Base-by-base conservation (phyloP, 345 rosid species). In the Acer negundo region DNA sequence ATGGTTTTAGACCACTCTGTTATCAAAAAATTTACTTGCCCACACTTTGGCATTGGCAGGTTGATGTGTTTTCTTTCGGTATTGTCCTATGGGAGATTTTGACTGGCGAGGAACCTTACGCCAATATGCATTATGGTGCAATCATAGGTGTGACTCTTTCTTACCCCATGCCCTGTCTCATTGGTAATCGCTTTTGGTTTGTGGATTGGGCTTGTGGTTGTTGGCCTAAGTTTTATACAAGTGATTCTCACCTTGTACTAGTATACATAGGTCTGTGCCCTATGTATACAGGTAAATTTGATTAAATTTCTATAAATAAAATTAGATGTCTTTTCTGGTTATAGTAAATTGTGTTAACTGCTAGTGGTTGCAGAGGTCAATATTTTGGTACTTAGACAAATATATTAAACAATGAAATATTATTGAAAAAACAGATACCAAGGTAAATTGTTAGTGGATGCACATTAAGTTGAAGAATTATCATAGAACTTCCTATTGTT, bases 41-140 rank as follows among this genome's bases (percentile, higher is more conserved):
- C 8, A 24, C 38, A 40, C 35, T 63, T 44, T 24, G 26, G 26
- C 24, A 58, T 73, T 77, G 74, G 69, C 82, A 91, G 96, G 96
- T 92, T 67, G 96, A 92, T 59, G 94, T 92, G 70, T 92, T 92
- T 81, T 90, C 96, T 68, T 92, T 92, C 75, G 94, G 91, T 38
- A 92, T 92, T 78, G 92, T 92, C 65, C 76, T 92, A 31, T 92
- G 96, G 96, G 96, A 92, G 85, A 90, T 92, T 82, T 88, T 92
- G 67, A 92, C 94, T 5, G 91, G 96, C 22, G 96, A 92, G 81
- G 96, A 92, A 82, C 96, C 96, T 24, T 92, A 92, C 72, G 92
- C 96, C 70, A 88, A 87, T 78, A 92, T 92, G 96, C 92, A 90
- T 83, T 87, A 92, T 63, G 96, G 96, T 38, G 92, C 94, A 40